Evolutionary conservation across 352 stramenopile species (phyloP).

Genomic region (Phytophthora pseudosyringae): DNA sequence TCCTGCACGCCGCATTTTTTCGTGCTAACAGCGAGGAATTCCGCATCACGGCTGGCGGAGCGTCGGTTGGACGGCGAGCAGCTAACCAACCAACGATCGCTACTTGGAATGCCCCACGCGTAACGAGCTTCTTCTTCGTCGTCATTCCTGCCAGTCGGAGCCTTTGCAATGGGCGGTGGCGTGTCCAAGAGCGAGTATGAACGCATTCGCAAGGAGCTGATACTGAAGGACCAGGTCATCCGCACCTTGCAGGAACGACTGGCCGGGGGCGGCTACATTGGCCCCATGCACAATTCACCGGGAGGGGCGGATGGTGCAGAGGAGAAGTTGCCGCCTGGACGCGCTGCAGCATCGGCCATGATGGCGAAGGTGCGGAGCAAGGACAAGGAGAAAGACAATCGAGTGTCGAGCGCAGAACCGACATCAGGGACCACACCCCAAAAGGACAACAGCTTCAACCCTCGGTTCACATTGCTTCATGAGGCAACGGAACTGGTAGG

Average conservation of each 20-base stretch:
- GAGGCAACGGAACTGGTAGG: slow-evolving; percentile 22
- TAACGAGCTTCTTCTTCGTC: slow-evolving; percentile 10
- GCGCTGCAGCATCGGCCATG: neutral
- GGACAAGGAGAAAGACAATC: slow-evolving; percentile 16
- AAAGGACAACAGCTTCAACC: slow-evolving; percentile 17
- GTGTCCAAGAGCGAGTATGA: slow-evolving; percentile 82
- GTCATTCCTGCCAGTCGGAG: neutral
- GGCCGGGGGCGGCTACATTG: slow-evolving; percentile 32
- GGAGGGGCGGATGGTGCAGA: neutral
- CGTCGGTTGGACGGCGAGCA: neutral
- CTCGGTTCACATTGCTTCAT: slow-evolving; percentile 22
- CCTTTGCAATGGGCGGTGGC: slow-evolving; percentile 61
- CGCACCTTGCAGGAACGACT: slow-evolving; percentile 64
- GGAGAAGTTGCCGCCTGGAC: slow-evolving; percentile 1
- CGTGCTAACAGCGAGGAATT: slow-evolving; percentile 3
- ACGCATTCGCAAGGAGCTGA: slow-evolving; percentile 69
- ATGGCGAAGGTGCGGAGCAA: slow-evolving; percentile 14
- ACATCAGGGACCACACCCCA: slow-evolving; percentile 6
- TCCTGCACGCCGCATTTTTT: neutral
- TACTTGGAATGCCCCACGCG: slow-evolving; percentile 29
- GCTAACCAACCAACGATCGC: neutral
- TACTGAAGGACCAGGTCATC: slow-evolving; percentile 80
- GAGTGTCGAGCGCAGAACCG: slow-evolving; percentile 18
- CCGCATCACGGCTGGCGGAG: slow-evolving; percentile 3
- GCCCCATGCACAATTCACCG: slow-evolving; percentile 15